Percentiles rank a stretch among this genome's conserved stretches.
These are phyloP conservation scores for Exophiala sideris DNA, from an alignment of 2,329 filamentous ascomycete species.

Conservation along the genomic window DNA sequence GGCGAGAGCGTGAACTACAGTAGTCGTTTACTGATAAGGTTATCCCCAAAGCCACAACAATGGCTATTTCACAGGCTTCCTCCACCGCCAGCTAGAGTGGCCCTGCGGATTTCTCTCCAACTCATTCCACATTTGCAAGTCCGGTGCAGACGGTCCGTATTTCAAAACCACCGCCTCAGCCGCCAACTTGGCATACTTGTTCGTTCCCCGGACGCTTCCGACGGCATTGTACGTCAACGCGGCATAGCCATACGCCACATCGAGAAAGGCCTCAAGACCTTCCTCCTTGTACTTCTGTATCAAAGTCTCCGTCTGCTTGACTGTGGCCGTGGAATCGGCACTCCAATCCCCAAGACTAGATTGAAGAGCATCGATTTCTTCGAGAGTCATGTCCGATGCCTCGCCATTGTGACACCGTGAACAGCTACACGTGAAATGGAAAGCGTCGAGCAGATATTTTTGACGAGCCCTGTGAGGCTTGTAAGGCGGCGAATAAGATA, in stretches of 20 bases:
- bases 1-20: too few relatives aligned
- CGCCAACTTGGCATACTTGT: conserved; percentile 22
- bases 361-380: conserved; percentile 18
- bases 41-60: neutral
- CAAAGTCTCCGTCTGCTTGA: conserved; percentile 21
- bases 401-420: conserved; percentile 15
- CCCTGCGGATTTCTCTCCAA: conserved; percentile 9
- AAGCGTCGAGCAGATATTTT: conserved; percentile 11
- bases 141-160: conserved; percentile 9
- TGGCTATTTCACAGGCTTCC: conserved; percentile 3
- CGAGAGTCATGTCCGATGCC: conserved; percentile 11
- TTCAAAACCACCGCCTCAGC: conserved; percentile 17
- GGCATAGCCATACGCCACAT: conserved; percentile 23
- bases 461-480: conserved; percentile 6
- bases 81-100: conserved; percentile 22
- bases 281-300: conserved; percentile 16
- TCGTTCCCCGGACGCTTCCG: conserved; percentile 15
- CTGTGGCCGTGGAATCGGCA: conserved; percentile 15
- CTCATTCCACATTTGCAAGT: conserved; percentile 15
- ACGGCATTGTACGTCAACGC: conserved; percentile 23
- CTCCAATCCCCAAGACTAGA: conserved; percentile 18
- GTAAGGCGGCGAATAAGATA: conserved; percentile 61
- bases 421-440: conserved; percentile 24
- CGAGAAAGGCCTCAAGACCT: conserved; percentile 21
- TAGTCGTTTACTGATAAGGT: too few relatives aligned